A percentile compares a stretch with the other conserved stretches of the same genome.
Conservation (phyloP, 2,329 filamentous ascomycete genomes). For the Hymenoscyphus repandus region DNA sequence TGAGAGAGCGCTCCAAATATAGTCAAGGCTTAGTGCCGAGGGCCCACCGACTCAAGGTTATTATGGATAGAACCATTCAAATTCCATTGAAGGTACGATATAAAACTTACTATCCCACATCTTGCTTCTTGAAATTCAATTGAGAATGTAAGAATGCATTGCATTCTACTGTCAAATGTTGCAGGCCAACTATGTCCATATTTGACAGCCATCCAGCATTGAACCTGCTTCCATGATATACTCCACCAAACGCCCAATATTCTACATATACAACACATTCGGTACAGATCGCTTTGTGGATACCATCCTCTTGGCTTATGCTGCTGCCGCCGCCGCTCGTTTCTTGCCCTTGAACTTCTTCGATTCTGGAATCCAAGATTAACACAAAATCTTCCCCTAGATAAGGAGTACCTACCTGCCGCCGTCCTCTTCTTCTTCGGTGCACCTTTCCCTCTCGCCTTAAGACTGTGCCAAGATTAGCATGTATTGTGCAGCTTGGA, state of each 20-base stretch:
- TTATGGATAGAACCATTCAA: too few relatives aligned
- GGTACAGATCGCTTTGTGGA: constrained; percentile 18
- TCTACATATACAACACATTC: constrained; percentile 23
- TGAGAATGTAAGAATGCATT: constrained; percentile 1
- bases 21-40: too few relatives aligned
- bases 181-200: constrained; percentile 7
- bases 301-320: constrained; percentile 27
- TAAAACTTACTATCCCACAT: background rate
- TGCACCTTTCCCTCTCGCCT: constrained; percentile 76
- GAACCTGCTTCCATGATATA: constrained; percentile 9
- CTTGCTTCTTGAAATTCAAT: background rate
- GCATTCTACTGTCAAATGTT: constrained; percentile 5
- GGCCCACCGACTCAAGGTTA: too few relatives aligned
- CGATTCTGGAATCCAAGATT: constrained; percentile 32
- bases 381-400: constrained; percentile 5
- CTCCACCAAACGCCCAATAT: constrained; percentile 27
- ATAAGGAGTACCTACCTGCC: constrained; percentile 30
- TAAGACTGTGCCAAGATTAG: constrained; percentile 49
- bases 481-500: background rate
- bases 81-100: too few relatives aligned
- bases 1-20: too few relatives aligned
- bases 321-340: constrained; percentile 20
- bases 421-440: constrained; percentile 83
- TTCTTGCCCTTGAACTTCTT: constrained; percentile 43
- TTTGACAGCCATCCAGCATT: constrained; percentile 8